Conservation (phyloP, 2,329 filamentous ascomycete genomes). For the Phyllosticta citrichinensis region DNA sequence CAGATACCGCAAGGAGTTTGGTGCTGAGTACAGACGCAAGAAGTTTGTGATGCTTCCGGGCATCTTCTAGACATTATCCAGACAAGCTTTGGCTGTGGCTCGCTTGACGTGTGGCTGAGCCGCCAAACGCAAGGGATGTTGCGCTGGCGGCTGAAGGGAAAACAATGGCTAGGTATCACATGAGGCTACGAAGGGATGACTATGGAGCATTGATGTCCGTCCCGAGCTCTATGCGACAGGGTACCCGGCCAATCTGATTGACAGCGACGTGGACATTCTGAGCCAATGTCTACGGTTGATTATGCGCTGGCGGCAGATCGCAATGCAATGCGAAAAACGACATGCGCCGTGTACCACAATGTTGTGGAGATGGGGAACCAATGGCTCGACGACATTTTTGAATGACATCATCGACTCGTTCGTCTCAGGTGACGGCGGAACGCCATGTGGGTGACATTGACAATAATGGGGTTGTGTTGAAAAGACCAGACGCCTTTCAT, state of each 20-base stretch:
- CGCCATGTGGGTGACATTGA: not conserved
- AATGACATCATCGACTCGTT: not conserved
- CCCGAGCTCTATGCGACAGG: not conserved
- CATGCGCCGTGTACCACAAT: not conserved
- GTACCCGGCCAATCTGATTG: not conserved
- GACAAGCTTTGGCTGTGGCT: not conserved
- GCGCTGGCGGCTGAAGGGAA: not conserved
- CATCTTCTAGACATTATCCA: conserved; percentile 52
- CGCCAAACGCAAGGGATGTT: not conserved
- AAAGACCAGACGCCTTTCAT: not conserved
- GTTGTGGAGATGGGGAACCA: not conserved
- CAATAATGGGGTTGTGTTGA: not conserved
- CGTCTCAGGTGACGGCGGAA: not conserved
- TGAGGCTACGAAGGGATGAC: not conserved
- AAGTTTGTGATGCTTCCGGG: conserved; percentile 72
- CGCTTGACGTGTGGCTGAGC: not conserved
- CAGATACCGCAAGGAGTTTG: conserved; percentile 82
- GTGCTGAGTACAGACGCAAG: conserved; percentile 94
- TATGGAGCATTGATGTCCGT: not conserved
- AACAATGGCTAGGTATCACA: not conserved
- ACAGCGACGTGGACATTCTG: not conserved
- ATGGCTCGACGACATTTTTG: not conserved
- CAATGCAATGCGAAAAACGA: not conserved
- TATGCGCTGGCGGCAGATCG: not conserved
- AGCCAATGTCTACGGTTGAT: not conserved